Evolutionary conservation across 2,329 filamentous ascomycete genomes (phyloP).

Genomic region (Shiraia sp.): DNA sequence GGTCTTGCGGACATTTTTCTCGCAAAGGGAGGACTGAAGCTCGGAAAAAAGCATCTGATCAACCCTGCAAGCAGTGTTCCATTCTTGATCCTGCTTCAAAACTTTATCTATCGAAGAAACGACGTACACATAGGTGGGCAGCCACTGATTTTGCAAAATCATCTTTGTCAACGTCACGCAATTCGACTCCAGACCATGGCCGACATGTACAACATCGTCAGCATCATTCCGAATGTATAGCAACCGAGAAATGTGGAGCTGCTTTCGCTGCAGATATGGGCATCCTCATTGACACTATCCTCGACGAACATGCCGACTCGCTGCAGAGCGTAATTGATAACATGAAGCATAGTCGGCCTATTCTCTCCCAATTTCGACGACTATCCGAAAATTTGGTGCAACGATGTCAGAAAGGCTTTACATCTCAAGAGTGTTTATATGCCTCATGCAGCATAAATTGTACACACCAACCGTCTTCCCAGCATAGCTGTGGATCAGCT

Average conservation of each 20-base stretch:
- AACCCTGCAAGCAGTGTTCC: slow-evolving; percentile 25
- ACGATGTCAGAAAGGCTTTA: slow-evolving; percentile 8
- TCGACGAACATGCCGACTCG: slow-evolving; percentile 45
- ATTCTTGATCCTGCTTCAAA: slow-evolving; percentile 9
- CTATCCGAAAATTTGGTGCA: slow-evolving; percentile 24
- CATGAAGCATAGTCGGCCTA: slow-evolving; percentile 29
- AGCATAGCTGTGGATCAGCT: slow-evolving; percentile 1
- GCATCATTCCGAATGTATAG: slow-evolving; percentile 17
- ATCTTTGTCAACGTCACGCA: slow-evolving; percentile 11
- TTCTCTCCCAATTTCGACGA: slow-evolving; percentile 18
- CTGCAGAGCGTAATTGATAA: slow-evolving; percentile 47
- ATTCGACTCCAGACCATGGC: not conserved
- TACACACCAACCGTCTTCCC: not conserved
- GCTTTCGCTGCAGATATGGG: slow-evolving; percentile 41
- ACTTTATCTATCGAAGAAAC: slow-evolving; percentile 4
- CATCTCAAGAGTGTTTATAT: slow-evolving; percentile 6
- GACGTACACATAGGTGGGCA: slow-evolving; percentile 10
- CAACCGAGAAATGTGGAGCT: slow-evolving; percentile 27
- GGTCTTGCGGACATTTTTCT: slow-evolving; percentile 36
- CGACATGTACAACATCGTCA: slow-evolving; percentile 9
- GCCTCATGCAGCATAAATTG: slow-evolving; percentile 3
- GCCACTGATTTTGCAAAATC: slow-evolving; percentile 17
- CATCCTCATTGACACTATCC: slow-evolving; percentile 45
- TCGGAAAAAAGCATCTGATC: slow-evolving; percentile 17
- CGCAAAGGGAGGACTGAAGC: slow-evolving; percentile 14